phyloP scores from a whole-genome alignment of 768 basidiomycete genomes.

The Lentinula raphanica region DNA sequence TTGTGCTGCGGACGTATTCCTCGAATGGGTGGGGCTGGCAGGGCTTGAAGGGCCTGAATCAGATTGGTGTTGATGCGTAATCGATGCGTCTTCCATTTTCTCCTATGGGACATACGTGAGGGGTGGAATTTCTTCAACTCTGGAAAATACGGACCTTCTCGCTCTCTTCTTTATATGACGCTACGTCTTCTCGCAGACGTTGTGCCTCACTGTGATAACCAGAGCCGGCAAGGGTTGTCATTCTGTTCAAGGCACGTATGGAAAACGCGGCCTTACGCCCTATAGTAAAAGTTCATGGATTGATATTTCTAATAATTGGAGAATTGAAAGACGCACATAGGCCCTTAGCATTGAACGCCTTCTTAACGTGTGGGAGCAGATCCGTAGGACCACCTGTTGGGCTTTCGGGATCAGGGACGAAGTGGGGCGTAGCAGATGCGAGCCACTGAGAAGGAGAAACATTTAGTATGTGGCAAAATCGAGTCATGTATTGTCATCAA shows the following conservation, averaged over 20 bases:
- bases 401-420: constrained; percentile 56
- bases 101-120: constrained; percentile 6
- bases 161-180: constrained; percentile 76
- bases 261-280: constrained; percentile 87
- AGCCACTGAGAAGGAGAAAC: constrained; percentile 52
- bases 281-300: constrained; percentile 23
- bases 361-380: constrained; percentile 85
- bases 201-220: constrained; percentile 36
- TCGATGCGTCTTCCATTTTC: constrained; percentile 31
- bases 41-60: background rate
- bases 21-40: background rate
- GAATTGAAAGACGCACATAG: constrained; percentile 53
- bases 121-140: background rate
- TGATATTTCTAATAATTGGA: background rate
- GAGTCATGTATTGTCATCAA: no score
- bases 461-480: no score
- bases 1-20: background rate
- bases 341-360: constrained; percentile 82
- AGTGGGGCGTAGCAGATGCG: constrained; percentile 61
- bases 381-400: constrained; percentile 61
- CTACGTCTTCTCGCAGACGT: constrained; percentile 53
- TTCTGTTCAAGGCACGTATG: constrained; percentile 80
- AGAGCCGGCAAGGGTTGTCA: constrained; percentile 52
- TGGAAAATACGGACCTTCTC: constrained; percentile 42
- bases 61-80: constrained; percentile 47